Evolutionary conservation across 169 alveolate species (phyloP).

Genomic region (Miamiensis avidus): DNA sequence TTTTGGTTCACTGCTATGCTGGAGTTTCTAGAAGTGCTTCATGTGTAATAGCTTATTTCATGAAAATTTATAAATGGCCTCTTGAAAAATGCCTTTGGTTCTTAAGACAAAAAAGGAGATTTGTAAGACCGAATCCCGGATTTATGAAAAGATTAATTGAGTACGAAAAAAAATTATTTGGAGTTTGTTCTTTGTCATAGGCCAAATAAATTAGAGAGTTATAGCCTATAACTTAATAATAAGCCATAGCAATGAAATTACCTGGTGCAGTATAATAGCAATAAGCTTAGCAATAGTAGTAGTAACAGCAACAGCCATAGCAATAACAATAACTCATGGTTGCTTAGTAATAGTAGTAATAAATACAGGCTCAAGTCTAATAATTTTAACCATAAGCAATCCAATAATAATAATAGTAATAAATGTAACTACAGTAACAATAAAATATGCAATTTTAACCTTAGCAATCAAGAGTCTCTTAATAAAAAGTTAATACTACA

Average conservation of each 20-base stretch:
- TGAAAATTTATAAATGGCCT: slow-evolving; percentile 55
- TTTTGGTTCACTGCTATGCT: slow-evolving; percentile 79
- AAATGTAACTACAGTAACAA: too few species aligned
- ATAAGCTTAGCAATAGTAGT: not conserved
- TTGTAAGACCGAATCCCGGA: slow-evolving; percentile 43
- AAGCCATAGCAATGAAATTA: too few species aligned
- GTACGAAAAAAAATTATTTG: slow-evolving; percentile 19
- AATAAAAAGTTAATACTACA: too few species aligned
- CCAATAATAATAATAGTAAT: too few species aligned
- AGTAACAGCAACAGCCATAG: not conserved
- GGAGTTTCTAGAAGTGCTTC: slow-evolving; percentile 79
- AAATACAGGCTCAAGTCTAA: not conserved
- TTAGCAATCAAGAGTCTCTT: too few species aligned
- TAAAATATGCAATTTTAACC: too few species aligned
- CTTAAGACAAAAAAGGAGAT: slow-evolving; percentile 50
- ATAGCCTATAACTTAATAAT: too few species aligned
- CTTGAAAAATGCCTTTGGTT: slow-evolving; percentile 56
- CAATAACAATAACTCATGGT: not conserved
- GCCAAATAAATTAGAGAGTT: not conserved
- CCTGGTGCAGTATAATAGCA: too few species aligned
- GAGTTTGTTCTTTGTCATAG: not conserved
- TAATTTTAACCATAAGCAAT: too few species aligned
- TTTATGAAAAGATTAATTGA: slow-evolving; percentile 30
- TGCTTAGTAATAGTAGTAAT: too few species aligned
- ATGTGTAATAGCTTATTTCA: slow-evolving; percentile 69